These are phyloP conservation scores for Naganishia vishniacii DNA, from an alignment of 768 basidiomycete species.

Conservation along the genomic window DNA sequence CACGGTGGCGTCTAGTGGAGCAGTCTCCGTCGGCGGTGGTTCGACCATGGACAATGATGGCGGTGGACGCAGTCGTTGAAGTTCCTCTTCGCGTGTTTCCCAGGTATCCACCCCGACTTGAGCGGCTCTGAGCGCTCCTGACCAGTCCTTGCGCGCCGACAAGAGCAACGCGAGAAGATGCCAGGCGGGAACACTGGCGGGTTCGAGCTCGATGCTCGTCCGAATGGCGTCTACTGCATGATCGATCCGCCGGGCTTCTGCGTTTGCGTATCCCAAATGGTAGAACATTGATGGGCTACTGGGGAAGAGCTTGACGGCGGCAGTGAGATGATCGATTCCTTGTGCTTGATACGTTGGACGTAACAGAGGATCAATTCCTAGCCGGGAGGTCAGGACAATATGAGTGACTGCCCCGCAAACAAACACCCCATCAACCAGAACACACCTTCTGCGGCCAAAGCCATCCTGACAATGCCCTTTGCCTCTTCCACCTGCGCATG, in stretches of 20 bases:
- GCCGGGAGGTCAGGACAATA: background rate
- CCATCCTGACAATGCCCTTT: conserved; percentile 63
- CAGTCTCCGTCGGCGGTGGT: conserved; percentile 16
- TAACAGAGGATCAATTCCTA: background rate
- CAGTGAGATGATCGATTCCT: conserved; percentile 54
- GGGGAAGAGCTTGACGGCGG: conserved; percentile 42
- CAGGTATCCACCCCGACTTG: conserved; percentile 70
- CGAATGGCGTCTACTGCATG: conserved; percentile 64
- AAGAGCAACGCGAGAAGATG: conserved; percentile 80
- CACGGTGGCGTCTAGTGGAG: conserved; percentile 22
- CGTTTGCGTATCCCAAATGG: conserved; percentile 72
- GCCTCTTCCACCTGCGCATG: conserved; percentile 43
- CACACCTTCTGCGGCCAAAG: conserved; percentile 66
- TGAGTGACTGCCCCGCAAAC: too few species aligned
- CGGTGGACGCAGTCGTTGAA: background rate
- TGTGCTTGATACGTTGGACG: conserved; percentile 60
- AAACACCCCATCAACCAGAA: too few species aligned
- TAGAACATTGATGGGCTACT: conserved; percentile 55
- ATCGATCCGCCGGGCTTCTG: conserved; percentile 64
- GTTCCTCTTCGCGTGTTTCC: conserved; percentile 50
- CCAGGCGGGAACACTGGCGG: conserved; percentile 67
- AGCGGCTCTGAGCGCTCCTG: conserved; percentile 66
- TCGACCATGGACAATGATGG: background rate
- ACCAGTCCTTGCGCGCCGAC: conserved; percentile 73
- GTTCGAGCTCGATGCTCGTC: conserved; percentile 65